These are phyloP conservation scores for Sporisorium scitamineum DNA, from an alignment of 1,284 basidiomycete species.

Conservation along the genomic window DNA sequence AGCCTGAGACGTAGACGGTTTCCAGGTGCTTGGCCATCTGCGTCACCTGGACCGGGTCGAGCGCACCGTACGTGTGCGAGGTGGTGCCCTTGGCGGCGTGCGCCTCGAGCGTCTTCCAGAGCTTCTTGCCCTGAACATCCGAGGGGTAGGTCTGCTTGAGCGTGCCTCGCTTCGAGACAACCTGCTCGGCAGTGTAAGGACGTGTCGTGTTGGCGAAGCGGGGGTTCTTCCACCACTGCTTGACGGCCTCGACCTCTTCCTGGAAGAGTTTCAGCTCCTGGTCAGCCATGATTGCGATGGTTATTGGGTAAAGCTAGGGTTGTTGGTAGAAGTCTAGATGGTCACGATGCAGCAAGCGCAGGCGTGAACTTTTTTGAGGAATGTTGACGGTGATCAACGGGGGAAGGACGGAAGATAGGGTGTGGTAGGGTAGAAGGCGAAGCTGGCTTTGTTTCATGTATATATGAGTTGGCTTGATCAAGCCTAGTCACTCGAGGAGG, in stretches of 20 bases:
- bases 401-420: not conserved
- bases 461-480: slow-evolving; percentile 9
- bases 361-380: not conserved
- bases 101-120: slow-evolving; percentile 78
- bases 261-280: slow-evolving; percentile 74
- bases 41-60: slow-evolving; percentile 92
- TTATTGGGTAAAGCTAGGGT: not conserved
- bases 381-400: not conserved
- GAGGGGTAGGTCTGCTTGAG: slow-evolving; percentile 88
- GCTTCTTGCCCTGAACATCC: slow-evolving; percentile 85
- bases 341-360: not conserved
- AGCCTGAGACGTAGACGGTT: slow-evolving; percentile 70
- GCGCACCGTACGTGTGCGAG: slow-evolving; percentile 94
- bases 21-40: slow-evolving; percentile 70
- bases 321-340: not conserved
- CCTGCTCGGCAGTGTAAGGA: slow-evolving; percentile 91
- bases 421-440: not conserved
- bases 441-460: not conserved
- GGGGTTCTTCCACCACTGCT: slow-evolving; percentile 92
- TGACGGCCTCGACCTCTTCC: slow-evolving; percentile 84
- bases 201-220: slow-evolving; percentile 86
- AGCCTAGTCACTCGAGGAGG: not conserved
- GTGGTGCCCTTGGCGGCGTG: slow-evolving; percentile 74
- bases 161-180: slow-evolving; percentile 93
- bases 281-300: slow-evolving; percentile 46